Conservation (phyloP, 768 basidiomycete species). For the Lentinula sp. region DNA sequence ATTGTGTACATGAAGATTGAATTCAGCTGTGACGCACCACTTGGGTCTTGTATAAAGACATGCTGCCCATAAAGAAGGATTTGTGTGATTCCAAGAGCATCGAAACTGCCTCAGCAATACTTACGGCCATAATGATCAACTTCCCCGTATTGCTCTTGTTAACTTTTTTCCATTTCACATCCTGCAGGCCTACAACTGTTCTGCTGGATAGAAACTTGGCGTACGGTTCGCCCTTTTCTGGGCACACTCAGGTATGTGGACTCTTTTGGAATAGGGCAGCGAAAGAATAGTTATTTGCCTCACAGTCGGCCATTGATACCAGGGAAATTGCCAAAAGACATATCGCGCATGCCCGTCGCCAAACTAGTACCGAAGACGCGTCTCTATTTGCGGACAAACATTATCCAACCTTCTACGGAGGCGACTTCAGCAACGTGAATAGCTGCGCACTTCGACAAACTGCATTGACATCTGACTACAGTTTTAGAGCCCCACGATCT, state of each 20-base stretch:
- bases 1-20: no score
- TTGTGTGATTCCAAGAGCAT: neutral
- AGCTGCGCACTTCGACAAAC: neutral
- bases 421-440: conserved; percentile 42
- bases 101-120: neutral
- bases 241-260: conserved; percentile 23
- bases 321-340: conserved; percentile 29
- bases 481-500: conserved; percentile 35
- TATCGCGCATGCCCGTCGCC: conserved; percentile 26
- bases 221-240: conserved; percentile 33
- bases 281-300: neutral
- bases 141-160: conserved; percentile 8
- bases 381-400: conserved; percentile 38
- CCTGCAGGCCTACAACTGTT: conserved; percentile 11
- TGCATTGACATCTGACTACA: neutral
- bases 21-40: neutral
- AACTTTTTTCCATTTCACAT: neutral
- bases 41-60: neutral
- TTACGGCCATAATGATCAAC: neutral
- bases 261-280: neutral
- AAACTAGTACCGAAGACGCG: conserved; percentile 22
- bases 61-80: neutral
- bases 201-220: conserved; percentile 33
- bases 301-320: conserved; percentile 34
- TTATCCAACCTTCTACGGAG: conserved; percentile 44